Percentiles rank a stretch among this genome's conserved stretches.
phyloP scores from a whole-genome alignment of 306 rosid genomes.

The Prunus armeniaca region DNA sequence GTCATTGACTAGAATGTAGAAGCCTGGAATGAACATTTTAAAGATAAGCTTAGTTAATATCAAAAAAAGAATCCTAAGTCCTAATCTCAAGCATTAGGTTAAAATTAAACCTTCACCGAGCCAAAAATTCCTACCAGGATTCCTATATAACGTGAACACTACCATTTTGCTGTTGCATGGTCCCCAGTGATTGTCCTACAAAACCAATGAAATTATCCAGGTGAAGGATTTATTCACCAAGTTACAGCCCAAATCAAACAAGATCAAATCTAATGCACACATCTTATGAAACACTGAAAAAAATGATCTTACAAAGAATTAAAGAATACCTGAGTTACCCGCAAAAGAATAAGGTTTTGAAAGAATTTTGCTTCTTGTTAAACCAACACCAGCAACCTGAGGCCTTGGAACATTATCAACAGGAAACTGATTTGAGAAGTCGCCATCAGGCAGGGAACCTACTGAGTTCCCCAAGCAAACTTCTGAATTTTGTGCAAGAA shows the following conservation, averaged over 20 bases:
- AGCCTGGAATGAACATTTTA: slow-evolving; percentile 47
- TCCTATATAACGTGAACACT: slow-evolving; percentile 73
- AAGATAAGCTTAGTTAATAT: slow-evolving; percentile 47
- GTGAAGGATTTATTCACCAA: slow-evolving; percentile 8
- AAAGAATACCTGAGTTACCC: slow-evolving; percentile 59
- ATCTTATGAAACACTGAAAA: background rate
- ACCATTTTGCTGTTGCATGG: slow-evolving; percentile 71
- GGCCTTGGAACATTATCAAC: slow-evolving; percentile 62
- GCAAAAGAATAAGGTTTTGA: slow-evolving; percentile 63
- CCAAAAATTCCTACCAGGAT: slow-evolving; percentile 38
- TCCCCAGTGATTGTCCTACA: slow-evolving; percentile 71
- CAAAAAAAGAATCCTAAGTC: slow-evolving; percentile 49
- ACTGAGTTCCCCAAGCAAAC: slow-evolving; percentile 41
- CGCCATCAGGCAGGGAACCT: slow-evolving; percentile 38
- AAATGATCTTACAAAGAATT: background rate
- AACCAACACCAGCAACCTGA: slow-evolving; percentile 57
- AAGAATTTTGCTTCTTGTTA: slow-evolving; percentile 54
- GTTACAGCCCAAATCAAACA: slow-evolving; percentile 1
- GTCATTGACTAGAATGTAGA: slow-evolving; percentile 45
- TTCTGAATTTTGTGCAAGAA: slow-evolving; percentile 53
- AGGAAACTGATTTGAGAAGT: slow-evolving; percentile 56
- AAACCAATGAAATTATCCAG: slow-evolving; percentile 39
- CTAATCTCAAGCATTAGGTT: slow-evolving; percentile 57
- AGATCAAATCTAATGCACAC: background rate
- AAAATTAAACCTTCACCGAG: slow-evolving; percentile 45